These are phyloP conservation scores for Abelmoschus esculentus DNA, from an alignment of 345 rosid species.

Conservation along the genomic window DNA sequence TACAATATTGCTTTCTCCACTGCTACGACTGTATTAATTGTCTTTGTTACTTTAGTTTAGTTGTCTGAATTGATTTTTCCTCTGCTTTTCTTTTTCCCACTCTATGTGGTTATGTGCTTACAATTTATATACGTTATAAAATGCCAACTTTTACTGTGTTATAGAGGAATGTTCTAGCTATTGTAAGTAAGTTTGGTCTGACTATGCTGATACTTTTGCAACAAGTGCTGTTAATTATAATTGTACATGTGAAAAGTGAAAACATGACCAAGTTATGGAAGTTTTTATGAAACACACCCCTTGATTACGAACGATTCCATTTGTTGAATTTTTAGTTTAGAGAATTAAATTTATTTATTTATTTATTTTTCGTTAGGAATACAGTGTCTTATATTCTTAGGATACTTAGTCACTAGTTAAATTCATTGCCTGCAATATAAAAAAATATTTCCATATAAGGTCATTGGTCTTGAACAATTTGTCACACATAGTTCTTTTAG, in stretches of 20 bases:
- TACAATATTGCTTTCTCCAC: too few relatives aligned
- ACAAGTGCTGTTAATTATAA: not conserved
- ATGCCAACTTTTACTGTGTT: not conserved
- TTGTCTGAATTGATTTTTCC: not conserved
- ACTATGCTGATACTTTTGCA: not conserved
- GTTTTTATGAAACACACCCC: not conserved
- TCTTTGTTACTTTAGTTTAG: not conserved
- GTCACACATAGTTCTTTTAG: not conserved
- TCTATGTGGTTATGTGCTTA: not conserved
- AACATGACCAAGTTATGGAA: not conserved
- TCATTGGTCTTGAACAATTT: not conserved
- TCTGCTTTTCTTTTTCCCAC: not conserved
- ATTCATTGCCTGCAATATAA: not conserved
- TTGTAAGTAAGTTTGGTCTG: not conserved
- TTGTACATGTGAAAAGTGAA: not conserved
- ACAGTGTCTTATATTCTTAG: too few relatives aligned
- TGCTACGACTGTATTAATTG: not conserved
- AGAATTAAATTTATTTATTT: not conserved
- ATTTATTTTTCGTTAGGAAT: too few relatives aligned
- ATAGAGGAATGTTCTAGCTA: not conserved
- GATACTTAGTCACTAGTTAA: too few relatives aligned
- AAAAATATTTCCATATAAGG: too few relatives aligned
- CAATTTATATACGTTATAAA: not conserved
- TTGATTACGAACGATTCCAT: not conserved
- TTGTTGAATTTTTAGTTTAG: not conserved